These are phyloP conservation scores for Hirsutella rhossiliensis DNA, from an alignment of 2,329 filamentous ascomycete species.

Conservation along the genomic window DNA sequence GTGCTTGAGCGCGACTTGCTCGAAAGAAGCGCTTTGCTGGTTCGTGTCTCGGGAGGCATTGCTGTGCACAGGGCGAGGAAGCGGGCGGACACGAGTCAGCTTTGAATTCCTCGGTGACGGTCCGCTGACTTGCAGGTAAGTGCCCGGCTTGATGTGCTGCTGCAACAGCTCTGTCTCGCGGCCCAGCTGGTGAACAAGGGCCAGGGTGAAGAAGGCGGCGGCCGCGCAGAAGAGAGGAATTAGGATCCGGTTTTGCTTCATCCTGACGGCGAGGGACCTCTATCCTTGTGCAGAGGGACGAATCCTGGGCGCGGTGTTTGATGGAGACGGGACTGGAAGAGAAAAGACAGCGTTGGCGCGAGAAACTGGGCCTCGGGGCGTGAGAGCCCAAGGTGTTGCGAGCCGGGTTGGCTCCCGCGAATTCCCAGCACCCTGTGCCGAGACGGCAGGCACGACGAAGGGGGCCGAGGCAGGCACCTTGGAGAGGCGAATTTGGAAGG, in stretches of 20 bases:
- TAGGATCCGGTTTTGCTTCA: conserved; percentile 3
- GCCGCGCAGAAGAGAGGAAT: conserved; percentile 1
- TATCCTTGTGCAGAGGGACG: background rate
- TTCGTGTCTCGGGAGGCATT: background rate
- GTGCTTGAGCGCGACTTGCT: conserved; percentile 19
- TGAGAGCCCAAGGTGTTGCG: too few relatives aligned
- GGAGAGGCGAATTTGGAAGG: too few relatives aligned
- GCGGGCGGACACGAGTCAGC: background rate
- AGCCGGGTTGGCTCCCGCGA: too few relatives aligned
- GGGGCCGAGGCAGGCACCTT: too few relatives aligned
- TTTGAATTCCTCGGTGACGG: background rate
- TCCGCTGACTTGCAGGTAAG: conserved; percentile 2
- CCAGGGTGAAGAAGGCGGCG: conserved; percentile 3
- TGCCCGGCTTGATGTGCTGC: conserved; percentile 1
- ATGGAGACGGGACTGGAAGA: too few relatives aligned
- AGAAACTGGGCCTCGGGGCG: too few relatives aligned
- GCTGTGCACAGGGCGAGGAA: background rate
- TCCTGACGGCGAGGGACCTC: background rate
- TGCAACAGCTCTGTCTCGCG: background rate
- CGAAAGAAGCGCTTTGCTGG: conserved; percentile 3
- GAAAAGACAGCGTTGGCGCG: too few relatives aligned
- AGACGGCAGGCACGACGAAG: too few relatives aligned
- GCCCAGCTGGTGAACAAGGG: conserved; percentile 4
- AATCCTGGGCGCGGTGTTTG: too few relatives aligned
- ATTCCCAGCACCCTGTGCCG: too few relatives aligned